phyloP scores from a whole-genome alignment of 1,284 basidiomycete genomes.

The Termitomyces sp. region DNA sequence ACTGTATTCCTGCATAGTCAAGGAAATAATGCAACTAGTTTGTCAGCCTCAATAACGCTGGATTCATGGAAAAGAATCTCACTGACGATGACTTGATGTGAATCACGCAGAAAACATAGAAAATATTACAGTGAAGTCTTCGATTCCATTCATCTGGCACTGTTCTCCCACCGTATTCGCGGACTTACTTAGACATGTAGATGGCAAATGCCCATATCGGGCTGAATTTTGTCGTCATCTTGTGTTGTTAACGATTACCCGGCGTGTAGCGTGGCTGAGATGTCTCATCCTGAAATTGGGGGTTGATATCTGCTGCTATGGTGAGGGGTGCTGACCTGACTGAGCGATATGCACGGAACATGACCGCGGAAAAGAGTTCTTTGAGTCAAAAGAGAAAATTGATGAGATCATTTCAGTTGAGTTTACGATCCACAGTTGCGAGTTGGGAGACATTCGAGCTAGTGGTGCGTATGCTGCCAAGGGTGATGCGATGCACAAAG shows the following conservation, averaged over 20 bases:
- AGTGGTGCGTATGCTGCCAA: constrained; percentile 14
- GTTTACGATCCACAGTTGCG: constrained; percentile 16
- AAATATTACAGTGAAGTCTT: background rate
- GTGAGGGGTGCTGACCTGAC: constrained; percentile 5
- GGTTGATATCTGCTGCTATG: constrained; percentile 8
- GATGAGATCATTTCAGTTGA: background rate
- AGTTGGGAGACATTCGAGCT: constrained; percentile 17
- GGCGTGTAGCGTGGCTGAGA: constrained; percentile 12
- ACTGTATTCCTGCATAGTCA: background rate
- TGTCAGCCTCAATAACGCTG: background rate
- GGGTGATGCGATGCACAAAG: constrained; percentile 15
- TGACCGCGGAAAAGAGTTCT: constrained; percentile 16
- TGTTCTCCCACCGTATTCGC: no score
- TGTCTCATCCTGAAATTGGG: background rate
- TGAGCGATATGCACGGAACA: constrained; percentile 18
- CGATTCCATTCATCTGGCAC: background rate
- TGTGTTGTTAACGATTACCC: constrained; percentile 17
- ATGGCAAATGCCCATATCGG: background rate
- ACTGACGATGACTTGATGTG: background rate
- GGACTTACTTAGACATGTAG: no score
- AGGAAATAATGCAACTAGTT: background rate
- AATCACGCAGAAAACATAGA: background rate
- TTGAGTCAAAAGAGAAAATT: background rate
- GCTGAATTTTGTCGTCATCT: constrained; percentile 5
- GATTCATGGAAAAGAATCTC: no score